phyloP scores from a whole-genome alignment of 148 eudicot species.

The Heliamphora exappendiculata region DNA sequence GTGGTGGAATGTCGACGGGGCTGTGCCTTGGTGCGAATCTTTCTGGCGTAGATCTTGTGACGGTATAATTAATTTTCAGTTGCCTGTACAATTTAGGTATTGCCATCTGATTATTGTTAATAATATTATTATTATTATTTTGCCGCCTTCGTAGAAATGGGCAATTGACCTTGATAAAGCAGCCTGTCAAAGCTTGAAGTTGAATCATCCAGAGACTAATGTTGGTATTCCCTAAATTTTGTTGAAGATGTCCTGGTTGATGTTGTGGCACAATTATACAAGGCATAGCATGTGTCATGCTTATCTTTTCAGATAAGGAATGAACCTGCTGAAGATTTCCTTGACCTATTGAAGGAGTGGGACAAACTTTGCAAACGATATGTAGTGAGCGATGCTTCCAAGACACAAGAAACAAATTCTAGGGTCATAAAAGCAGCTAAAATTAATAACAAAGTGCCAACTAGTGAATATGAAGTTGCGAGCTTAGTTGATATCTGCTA shows the following conservation, averaged over 20 bases:
- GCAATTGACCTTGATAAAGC: slow-evolving; percentile 34
- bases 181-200: slow-evolving; percentile 51
- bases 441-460: slow-evolving; percentile 9
- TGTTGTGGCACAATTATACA: neutral
- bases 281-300: neutral
- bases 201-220: slow-evolving; percentile 44
- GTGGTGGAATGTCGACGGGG: slow-evolving; percentile 61
- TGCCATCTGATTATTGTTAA: neutral
- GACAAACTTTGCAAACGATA: slow-evolving; percentile 44
- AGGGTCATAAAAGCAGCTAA: slow-evolving; percentile 19
- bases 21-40: slow-evolving; percentile 44
- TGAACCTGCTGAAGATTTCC: slow-evolving; percentile 48
- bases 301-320: slow-evolving; percentile 37
- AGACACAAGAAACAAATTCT: slow-evolving; percentile 12
- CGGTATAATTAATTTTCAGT: slow-evolving; percentile 20
- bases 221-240: slow-evolving; percentile 22
- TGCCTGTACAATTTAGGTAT: neutral
- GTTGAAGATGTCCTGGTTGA: neutral
- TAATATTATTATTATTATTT: no score
- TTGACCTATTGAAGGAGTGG: slow-evolving; percentile 43
- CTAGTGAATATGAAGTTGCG: slow-evolving; percentile 41
- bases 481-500: slow-evolving; percentile 45
- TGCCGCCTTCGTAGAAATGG: slow-evolving; percentile 32
- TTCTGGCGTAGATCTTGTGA: slow-evolving; percentile 35
- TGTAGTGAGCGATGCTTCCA: slow-evolving; percentile 21